Base-by-base conservation (phyloP, 371 early-diverging fungal species). In the Capniomyces stellatus region DNA sequence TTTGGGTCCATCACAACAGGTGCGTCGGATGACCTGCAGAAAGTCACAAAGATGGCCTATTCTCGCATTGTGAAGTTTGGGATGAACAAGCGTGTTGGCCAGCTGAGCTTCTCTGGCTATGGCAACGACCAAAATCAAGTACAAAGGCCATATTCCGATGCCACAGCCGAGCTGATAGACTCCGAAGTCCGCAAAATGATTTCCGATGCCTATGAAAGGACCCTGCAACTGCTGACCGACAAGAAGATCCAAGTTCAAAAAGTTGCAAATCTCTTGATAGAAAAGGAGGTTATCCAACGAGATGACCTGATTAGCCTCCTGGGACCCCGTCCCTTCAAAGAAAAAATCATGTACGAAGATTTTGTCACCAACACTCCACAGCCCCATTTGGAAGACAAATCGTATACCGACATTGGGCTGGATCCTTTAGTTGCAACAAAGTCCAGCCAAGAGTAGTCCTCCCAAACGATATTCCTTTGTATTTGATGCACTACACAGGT, bases 1-100 rank as follows among this genome's bases (percentile, higher is more conserved):
- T 97, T 97, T 67, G 77, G 75, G 27, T 74, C 79, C 29, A 77
- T 91, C 56, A 91, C 92, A 12, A 89, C 92, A 0, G 92, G 92
- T 44, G 92, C 92, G 1, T 78, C 77, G 21, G 91, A 92, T 61
- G 92, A 98, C 74, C 72, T 98, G 51, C 86, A 94, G 63, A 96
- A 94, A 69, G 96, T 98, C 2, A 96, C 96, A 27, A 87, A 84
- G 70, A 82, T 89, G 79, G 97, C 98, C 12, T 98, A 97, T 62
- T 89, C 92, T 29, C 85, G 88, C 70, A 81, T 98, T 22, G 74
- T 84, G 41, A 78, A 82, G 18, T 96, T 89, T 61, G 98, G 98
- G 50, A 98, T 97, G 98, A 92, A 89, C 65, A 60, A 67, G 43
- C 74, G 74, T 47, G 75, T 97, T 0, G 98, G 98, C 12, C 82